Base-by-base conservation (phyloP, 129 eudicot species). In the Flaveria ramosissima region DNA sequence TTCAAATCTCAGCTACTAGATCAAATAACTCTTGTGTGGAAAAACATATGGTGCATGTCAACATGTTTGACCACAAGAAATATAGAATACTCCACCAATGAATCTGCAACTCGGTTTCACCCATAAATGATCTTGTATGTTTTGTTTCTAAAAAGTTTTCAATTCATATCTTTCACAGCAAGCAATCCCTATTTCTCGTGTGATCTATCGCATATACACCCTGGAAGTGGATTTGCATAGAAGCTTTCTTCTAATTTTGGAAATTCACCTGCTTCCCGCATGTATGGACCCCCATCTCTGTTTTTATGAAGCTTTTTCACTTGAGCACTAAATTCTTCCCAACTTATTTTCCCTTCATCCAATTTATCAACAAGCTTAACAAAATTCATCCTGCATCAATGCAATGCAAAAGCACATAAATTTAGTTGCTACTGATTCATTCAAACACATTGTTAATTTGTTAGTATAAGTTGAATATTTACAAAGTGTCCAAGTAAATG, bases 181-280 rank as follows among this genome's bases (percentile, higher is more conserved):
- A 24, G 42, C 39, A 50, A 20, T 36, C 50, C 63, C 71, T 84
- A 77, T 60, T 81, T 80, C 73, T 81, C 84, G 47, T 55, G 81
- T 62, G 77, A 75, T 84, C 5, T 48, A 79, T 89, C 92, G 59
- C 99, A 95, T 14, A 95, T 72, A 72, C 99, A 95, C 59, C 96
- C 99, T 3, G 99, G 99, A 61, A 86, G 88, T 6, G 99, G 96
- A 80, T 95, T 95, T 59, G 99, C 99, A 62, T 95, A 95, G 69
- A 95, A 95, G 78, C 97, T 95, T 81, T 95, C 99, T 82, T 95
- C 99, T 30, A 95, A 78, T 84, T 91, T 95, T n/a, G 99, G 97
- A 82, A 92, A 89, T 67, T 95, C 99, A 7, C 99, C 96, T 1
- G 88, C 76, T 68, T 95, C 97, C 77, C 96, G 85, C 77, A 73